These are phyloP conservation scores for Pezicula radicicola DNA, from an alignment of 2,329 filamentous ascomycete species.

Conservation along the genomic window DNA sequence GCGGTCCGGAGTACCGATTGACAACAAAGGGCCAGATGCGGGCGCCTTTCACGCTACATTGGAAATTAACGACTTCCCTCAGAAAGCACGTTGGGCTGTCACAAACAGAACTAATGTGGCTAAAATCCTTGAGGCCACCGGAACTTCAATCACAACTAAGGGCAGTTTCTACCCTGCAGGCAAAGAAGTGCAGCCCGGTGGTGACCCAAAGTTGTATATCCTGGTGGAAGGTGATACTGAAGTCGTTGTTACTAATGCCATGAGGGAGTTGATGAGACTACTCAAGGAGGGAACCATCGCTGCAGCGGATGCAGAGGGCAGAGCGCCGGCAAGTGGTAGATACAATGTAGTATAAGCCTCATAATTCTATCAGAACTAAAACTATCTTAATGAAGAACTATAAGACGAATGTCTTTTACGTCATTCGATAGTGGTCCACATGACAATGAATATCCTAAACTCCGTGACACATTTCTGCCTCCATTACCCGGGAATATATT, in stretches of 20 bases:
- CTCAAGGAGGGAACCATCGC: slow-evolving; percentile 88
- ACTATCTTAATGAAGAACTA: too few relatives aligned
- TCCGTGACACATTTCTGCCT: too few relatives aligned
- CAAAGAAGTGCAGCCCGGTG: slow-evolving; percentile 72
- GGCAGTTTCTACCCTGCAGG: slow-evolving; percentile 83
- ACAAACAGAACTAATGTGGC: slow-evolving; percentile 98
- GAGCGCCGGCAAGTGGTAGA: slow-evolving; percentile 74
- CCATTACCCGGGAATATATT: too few relatives aligned
- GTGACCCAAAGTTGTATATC: slow-evolving; percentile 94
- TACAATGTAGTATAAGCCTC: slow-evolving; percentile 74
- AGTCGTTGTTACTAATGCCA: slow-evolving; percentile 82
- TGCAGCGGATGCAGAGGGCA: slow-evolving; percentile 80
- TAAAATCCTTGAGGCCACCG: slow-evolving; percentile 93
- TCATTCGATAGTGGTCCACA: neutral
- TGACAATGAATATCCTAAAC: too few relatives aligned
- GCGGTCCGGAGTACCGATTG: slow-evolving; percentile 88
- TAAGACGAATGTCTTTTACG: neutral
- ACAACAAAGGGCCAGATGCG: slow-evolving; percentile 97
- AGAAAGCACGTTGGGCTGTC: slow-evolving; percentile 97
- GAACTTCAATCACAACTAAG: slow-evolving; percentile 96
- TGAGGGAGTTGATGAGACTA: slow-evolving; percentile 84
- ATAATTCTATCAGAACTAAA: neutral
- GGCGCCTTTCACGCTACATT: slow-evolving; percentile 95
- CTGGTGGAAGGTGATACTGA: slow-evolving; percentile 97
- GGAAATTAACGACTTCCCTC: slow-evolving; percentile 99